Evolutionary conservation across 2,329 filamentous ascomycete species (phyloP), one percentile per base, ranked within the genome.

Genomic region (Aureobasidium sp.): DNA sequence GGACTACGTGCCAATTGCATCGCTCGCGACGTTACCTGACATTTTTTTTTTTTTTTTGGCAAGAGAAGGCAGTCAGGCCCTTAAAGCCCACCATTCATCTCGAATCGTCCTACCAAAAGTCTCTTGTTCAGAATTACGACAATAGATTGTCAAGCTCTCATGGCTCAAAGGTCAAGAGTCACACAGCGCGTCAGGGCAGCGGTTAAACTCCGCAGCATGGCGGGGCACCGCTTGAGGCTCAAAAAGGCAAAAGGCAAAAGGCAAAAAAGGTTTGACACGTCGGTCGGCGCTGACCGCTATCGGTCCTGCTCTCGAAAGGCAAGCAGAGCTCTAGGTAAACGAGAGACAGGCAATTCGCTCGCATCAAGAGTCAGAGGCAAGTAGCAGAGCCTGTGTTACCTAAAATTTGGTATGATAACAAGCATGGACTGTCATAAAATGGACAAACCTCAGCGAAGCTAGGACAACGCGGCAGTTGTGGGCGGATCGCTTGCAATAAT

Each of bases 251-350:
- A 53, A 36, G 50, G 37, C 27, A 42, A 54, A 54, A 54, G 15
- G 27, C 50, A 15, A 54, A 54, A 37, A 54, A 42, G 32, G 50
- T 42, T 54, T 54, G 50, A 54, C 50, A 54, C 37, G 15, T 54
- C 50, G 49, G 32, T 53, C 49, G 50, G n/a, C 37, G 50, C 50
- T 54, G 37, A 54, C 50, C 50, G 50, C 50, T 54, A 54, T 54
- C 50, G 50, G 50, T 42, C 50, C 50, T 54, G 30, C 37, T 41
- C 13, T 37, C 27, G 42, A 11, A 39, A 9, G 37, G 21, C 50
- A 8, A 41, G 37, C 11, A 32, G 50, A 54, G 50, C 50, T 42
- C 50, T 16, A 32, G 27, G 27, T 42, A 54, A 32, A 41, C 32
- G 50, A 41, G 21, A 5, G 3, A 15, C 21, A 54, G 27, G 8